Evolutionary conservation across 2,329 filamentous ascomycete genomes (phyloP).

Genomic region (Lachnellula suecica): DNA sequence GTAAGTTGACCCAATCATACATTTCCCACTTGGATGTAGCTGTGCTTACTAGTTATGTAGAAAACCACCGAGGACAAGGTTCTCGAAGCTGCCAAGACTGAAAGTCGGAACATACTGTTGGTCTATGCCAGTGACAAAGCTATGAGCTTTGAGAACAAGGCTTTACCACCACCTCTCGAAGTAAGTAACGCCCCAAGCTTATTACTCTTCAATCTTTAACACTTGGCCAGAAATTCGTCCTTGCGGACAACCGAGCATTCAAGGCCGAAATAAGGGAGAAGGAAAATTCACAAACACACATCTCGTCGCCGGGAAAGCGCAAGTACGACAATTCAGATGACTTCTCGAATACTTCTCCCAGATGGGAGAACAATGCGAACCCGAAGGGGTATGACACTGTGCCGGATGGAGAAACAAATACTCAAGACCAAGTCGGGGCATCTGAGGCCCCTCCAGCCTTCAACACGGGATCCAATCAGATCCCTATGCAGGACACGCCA

Average conservation of each 20-base stretch:
- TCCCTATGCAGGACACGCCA: background rate
- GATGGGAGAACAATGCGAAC: slow-evolving; percentile 2
- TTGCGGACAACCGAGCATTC: slow-evolving; percentile 52
- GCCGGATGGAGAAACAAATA: slow-evolving; percentile 9
- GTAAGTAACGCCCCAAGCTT: slow-evolving; percentile 28
- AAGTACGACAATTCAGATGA: slow-evolving; percentile 23
- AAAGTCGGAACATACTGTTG: slow-evolving; percentile 47
- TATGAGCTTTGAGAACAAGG: slow-evolving; percentile 33
- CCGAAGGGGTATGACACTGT: slow-evolving; percentile 4
- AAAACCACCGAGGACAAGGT: slow-evolving; percentile 47
- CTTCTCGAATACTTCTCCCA: background rate
- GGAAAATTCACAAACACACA: slow-evolving; percentile 11
- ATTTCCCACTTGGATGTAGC: too few species aligned
- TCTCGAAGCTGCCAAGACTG: slow-evolving; percentile 45
- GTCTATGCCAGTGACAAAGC: slow-evolving; percentile 55
- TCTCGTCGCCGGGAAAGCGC: slow-evolving; percentile 27
- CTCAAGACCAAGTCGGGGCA: background rate
- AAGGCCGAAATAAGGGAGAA: slow-evolving; percentile 42
- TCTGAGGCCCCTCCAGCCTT: too few species aligned
- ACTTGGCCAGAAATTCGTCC: slow-evolving; percentile 44
- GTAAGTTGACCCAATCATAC: too few species aligned
- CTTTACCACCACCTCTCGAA: slow-evolving; percentile 40
- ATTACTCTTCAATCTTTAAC: slow-evolving; percentile 16
- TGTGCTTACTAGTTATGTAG: too few species aligned
- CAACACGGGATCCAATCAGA: too few species aligned